These are phyloP conservation scores for Penicillium samsonianum DNA, from an alignment of 495 filamentous ascomycete genomes.

Conservation along the genomic window DNA sequence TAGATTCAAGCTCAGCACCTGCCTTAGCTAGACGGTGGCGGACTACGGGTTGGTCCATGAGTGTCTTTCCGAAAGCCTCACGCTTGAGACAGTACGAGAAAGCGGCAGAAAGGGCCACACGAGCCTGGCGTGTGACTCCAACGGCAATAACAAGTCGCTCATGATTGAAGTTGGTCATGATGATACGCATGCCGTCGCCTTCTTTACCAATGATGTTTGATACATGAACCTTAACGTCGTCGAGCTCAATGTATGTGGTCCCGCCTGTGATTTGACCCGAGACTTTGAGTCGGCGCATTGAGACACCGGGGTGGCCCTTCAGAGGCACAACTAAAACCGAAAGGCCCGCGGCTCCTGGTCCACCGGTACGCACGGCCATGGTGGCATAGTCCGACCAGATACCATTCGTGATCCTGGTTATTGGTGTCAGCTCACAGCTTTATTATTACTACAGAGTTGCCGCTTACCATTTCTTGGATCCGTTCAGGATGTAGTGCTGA, in stretches of 20 bases:
- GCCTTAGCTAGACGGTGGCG: constrained; percentile 69
- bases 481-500: constrained; percentile 70
- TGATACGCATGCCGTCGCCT: constrained; percentile 69
- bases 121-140: constrained; percentile 58
- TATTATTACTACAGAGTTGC: background rate
- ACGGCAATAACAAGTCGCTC: constrained; percentile 69
- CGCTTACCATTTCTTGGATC: constrained; percentile 72
- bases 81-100: constrained; percentile 70
- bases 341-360: constrained; percentile 59
- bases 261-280: constrained; percentile 61
- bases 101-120: constrained; percentile 64
- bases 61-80: constrained; percentile 72
- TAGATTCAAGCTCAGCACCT: constrained; percentile 66
- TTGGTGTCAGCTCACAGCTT: background rate
- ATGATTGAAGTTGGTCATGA: constrained; percentile 87
- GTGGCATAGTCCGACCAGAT: constrained; percentile 71
- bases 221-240: constrained; percentile 69
- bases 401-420: constrained; percentile 69
- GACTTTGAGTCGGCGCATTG: constrained; percentile 64
- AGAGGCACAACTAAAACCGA: constrained; percentile 69
- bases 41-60: constrained; percentile 74
- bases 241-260: constrained; percentile 75
- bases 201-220: constrained; percentile 71
- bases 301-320: constrained; percentile 61
- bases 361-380: constrained; percentile 79